Conservation (phyloP, 306 rosid species). For the Cyamopsis tetragonoloba region DNA sequence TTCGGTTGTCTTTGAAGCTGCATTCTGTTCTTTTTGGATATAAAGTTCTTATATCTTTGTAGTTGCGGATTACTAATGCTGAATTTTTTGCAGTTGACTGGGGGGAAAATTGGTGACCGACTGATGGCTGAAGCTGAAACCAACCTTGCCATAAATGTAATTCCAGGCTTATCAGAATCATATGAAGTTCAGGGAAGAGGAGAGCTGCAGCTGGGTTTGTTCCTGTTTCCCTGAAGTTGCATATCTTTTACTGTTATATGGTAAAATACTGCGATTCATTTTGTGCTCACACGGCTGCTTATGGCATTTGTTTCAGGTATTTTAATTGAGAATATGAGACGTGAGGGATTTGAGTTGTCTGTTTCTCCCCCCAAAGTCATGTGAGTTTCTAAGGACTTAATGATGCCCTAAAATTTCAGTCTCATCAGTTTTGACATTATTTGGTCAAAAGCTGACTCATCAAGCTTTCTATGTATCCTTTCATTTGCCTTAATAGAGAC, state of each 20-base stretch:
- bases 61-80: slow-evolving; percentile 26
- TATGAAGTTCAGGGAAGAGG: slow-evolving; percentile 99
- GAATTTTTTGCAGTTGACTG: slow-evolving; percentile 64
- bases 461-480: slow-evolving; percentile 16
- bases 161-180: slow-evolving; percentile 89
- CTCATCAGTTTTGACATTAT: slow-evolving; percentile 9
- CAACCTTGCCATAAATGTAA: slow-evolving; percentile 95
- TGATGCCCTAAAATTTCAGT: background rate
- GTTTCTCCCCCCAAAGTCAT: slow-evolving; percentile 98
- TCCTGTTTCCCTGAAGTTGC: slow-evolving; percentile 26
- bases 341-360: slow-evolving; percentile 94
- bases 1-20: background rate
- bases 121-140: slow-evolving; percentile 95
- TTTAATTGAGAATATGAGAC: slow-evolving; percentile 97
- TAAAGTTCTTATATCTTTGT: background rate
- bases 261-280: background rate
- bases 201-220: slow-evolving; percentile 93
- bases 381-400: slow-evolving; percentile 53
- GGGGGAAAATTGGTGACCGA: slow-evolving; percentile 88
- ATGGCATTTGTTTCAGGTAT: slow-evolving; percentile 58
- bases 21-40: slow-evolving; percentile 17
- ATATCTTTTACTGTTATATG: background rate
- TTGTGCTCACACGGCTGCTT: slow-evolving; percentile 16
- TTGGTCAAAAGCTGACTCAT: slow-evolving; percentile 7
- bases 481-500: slow-evolving; percentile 3